These are phyloP conservation scores for Pinus albicaulis DNA, from an alignment of 75 land plant genomes.

Conservation along the genomic window DNA sequence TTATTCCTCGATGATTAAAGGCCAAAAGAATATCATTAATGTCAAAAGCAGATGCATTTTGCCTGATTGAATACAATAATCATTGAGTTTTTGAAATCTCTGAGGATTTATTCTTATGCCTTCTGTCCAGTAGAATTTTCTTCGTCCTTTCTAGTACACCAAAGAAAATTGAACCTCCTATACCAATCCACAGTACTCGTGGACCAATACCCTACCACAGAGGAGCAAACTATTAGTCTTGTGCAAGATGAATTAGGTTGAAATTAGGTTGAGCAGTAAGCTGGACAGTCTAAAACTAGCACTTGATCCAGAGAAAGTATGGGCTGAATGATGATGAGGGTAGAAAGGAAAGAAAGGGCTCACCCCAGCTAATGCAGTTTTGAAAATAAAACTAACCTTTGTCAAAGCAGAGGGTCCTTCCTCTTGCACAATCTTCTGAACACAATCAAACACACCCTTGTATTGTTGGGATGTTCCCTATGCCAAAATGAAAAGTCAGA, in stretches of 20 bases:
- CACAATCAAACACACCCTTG: conserved; percentile 79
- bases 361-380: too few species aligned
- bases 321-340: background rate
- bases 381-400: conserved; percentile 40
- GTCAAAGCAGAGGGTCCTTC: conserved; percentile 73
- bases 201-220: conserved; percentile 85
- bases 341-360: background rate
- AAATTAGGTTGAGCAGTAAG: background rate
- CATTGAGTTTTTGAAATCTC: too few species aligned
- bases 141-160: conserved; percentile 95
- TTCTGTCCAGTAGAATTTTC: conserved; percentile 44
- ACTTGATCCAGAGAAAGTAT: background rate
- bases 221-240: background rate
- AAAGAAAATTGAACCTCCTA: conserved; percentile 98
- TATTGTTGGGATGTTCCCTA: conserved; percentile 73
- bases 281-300: background rate
- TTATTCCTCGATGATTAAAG: too few species aligned
- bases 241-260: background rate
- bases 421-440: conserved; percentile 70
- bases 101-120: background rate
- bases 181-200: conserved; percentile 97
- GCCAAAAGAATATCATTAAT: too few species aligned
- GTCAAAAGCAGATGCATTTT: too few species aligned
- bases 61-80: too few species aligned
- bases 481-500: background rate